Percentiles rank a stretch among this genome's conserved stretches.
Evolutionary conservation across 192 early-diverging fungal species (phyloP).

Genomic region (Entomortierella chlamydospora): DNA sequence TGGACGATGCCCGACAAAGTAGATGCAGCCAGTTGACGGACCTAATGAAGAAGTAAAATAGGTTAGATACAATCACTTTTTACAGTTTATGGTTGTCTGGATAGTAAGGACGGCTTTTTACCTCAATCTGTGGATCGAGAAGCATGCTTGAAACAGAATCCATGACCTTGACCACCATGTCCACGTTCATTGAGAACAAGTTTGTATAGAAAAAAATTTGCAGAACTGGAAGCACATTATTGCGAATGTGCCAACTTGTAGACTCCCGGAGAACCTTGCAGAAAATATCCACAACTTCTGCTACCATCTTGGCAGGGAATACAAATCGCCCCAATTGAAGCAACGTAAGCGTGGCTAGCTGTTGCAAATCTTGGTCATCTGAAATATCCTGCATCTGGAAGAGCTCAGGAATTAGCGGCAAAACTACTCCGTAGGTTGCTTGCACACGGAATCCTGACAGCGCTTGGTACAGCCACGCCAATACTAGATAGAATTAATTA

Average conservation of each 20-base stretch:
- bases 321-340: slow-evolving; percentile 62
- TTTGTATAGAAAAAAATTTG: slow-evolving; percentile 92
- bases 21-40: slow-evolving; percentile 77
- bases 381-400: slow-evolving; percentile 79
- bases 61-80: neutral
- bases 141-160: slow-evolving; percentile 77
- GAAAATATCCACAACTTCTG: slow-evolving; percentile 65
- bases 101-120: too few species aligned
- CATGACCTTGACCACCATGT: slow-evolving; percentile 70
- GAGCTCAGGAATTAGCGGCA: slow-evolving; percentile 65
- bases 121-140: slow-evolving; percentile 90
- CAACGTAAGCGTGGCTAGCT: slow-evolving; percentile 62
- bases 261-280: slow-evolving; percentile 63
- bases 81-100: too few species aligned
- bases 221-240: slow-evolving; percentile 82
- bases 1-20: slow-evolving; percentile 83
- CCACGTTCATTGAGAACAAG: slow-evolving; percentile 73
- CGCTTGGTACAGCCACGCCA: slow-evolving; percentile 74
- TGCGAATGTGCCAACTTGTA: slow-evolving; percentile 82
- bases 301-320: slow-evolving; percentile 65
- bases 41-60: slow-evolving; percentile 40
- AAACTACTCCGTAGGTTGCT: slow-evolving; percentile 68
- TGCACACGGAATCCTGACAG: slow-evolving; percentile 62
- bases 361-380: slow-evolving; percentile 79
- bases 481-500: slow-evolving; percentile 57